These are phyloP conservation scores for Lasiodiplodia sp. DNA, from an alignment of 2,329 filamentous ascomycete genomes.

Conservation along the genomic window DNA sequence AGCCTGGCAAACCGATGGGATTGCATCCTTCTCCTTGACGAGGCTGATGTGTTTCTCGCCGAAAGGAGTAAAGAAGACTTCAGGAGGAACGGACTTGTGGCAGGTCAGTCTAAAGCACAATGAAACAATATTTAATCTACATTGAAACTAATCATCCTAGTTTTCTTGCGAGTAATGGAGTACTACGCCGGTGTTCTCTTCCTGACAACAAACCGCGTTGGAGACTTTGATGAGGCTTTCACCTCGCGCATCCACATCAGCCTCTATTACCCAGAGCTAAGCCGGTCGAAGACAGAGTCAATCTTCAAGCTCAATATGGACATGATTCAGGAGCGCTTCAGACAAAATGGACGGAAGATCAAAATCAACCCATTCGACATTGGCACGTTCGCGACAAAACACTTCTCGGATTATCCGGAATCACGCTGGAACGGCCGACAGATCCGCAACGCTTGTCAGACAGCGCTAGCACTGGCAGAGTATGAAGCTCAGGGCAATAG, in stretches of 20 bases:
- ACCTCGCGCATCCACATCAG: constrained; percentile 30
- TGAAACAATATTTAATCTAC: neutral
- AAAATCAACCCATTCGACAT: neutral
- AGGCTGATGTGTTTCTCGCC: neutral
- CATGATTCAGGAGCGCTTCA: neutral
- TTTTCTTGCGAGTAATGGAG: constrained; percentile 18
- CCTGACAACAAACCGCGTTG: constrained; percentile 44
- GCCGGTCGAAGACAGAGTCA: neutral
- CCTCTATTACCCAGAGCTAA: constrained; percentile 52
- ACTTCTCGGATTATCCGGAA: neutral
- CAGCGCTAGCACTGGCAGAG: neutral
- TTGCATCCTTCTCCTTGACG: neutral
- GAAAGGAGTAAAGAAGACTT: neutral
- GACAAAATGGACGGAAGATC: neutral
- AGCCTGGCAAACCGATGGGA: neutral
- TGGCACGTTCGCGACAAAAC: neutral
- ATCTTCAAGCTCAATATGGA: neutral
- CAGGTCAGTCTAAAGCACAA: neutral
- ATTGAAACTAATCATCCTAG: neutral
- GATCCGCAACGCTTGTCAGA: neutral
- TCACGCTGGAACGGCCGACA: neutral
- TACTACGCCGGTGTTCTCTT: constrained; percentile 40
- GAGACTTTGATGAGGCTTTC: constrained; percentile 37
- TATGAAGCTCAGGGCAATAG: neutral
- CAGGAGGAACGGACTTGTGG: neutral